Evolutionary conservation across 306 rosid species (phyloP), one percentile per base, ranked within the genome.

Genomic region (Chamaecrista fasciculata): DNA sequence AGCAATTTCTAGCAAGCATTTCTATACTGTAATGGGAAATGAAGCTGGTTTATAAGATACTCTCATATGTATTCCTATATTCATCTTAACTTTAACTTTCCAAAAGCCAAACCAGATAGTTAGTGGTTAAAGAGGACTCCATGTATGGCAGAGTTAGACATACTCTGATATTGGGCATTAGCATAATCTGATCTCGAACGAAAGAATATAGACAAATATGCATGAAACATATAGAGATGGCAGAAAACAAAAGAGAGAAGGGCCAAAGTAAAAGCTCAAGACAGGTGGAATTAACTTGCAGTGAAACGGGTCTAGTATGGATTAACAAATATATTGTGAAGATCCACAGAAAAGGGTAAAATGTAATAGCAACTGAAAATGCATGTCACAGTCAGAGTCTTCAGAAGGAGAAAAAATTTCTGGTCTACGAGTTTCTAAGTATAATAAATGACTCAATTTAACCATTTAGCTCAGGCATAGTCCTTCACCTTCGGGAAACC

Each of bases 331-430:
- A 62, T 8, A 25, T 12, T 7, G 57, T 57, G 18, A 59, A 70
- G 39, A 44, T 61, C 49, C 70, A 59, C 58, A 48, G 20, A 36
- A 69, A 47, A 55, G 39, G 70, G 36, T 26, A 62, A 70, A 80
- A 70, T 80, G 75, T 73, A 57, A 53, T 74, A 69, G 79, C n/a
- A n/a, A n/a, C 70, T 26, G 52, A 59, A 37, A 58, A 55, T 56
- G 79, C 73, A 63, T 8, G 23, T 59, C 42, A 72, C 49, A 62
- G 23, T 59, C 42, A 72, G 57, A 62, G 69, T 51, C 57, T 26
- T 24, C 60, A 16, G 66, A 74, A 74, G 53, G 29, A 75, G 69
- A 69, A 50, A 63, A 31, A 51, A 61, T 31, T 7, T 36, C 28
- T 15, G 19, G 63, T 36, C 73, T 42, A 50, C 15, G 51, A 15